A percentile compares a stretch with the other conserved stretches of the same genome.
Conservation (phyloP, 495 filamentous ascomycete species). For the Penicillium pulvis region DNA sequence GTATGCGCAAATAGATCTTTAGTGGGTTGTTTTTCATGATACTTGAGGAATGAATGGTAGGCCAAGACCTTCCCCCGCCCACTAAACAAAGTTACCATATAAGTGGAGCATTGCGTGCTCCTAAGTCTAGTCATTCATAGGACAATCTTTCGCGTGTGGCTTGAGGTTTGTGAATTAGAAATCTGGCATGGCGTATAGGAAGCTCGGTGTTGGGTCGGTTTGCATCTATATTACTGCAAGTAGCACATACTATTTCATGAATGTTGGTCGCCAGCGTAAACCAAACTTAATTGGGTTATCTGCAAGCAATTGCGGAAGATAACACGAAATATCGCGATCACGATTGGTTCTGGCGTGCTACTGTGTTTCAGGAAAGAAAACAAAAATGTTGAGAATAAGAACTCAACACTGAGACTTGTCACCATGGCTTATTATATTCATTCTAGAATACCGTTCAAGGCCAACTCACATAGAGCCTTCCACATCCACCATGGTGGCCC, state of each 20-base stretch:
- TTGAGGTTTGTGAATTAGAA: neutral
- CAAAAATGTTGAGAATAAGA: slow-evolving; percentile 2
- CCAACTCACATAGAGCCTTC: neutral
- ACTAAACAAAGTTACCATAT: slow-evolving; percentile 10
- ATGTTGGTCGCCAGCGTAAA: neutral
- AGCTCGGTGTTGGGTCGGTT: neutral
- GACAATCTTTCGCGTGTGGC: neutral
- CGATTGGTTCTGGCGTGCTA: slow-evolving; percentile 22
- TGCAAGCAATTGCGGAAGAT: neutral
- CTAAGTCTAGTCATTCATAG: neutral
- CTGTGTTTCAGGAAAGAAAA: neutral
- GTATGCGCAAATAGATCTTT: no score
- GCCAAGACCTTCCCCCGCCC: neutral
- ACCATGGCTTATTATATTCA: neutral
- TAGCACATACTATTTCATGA: neutral
- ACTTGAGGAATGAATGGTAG: neutral
- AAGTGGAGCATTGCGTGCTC: slow-evolving; percentile 24
- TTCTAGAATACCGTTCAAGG: neutral
- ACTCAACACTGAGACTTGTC: neutral
- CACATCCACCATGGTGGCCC: slow-evolving; percentile 14
- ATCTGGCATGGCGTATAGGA: neutral
- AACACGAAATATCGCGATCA: slow-evolving; percentile 19
- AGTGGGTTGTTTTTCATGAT: neutral
- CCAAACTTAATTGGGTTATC: neutral
- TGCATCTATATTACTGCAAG: neutral